Percentiles rank a stretch among this genome's conserved stretches.
phyloP scores from a whole-genome alignment of 2,329 filamentous ascomycete genomes.

The Colletotrichum eleusines region DNA sequence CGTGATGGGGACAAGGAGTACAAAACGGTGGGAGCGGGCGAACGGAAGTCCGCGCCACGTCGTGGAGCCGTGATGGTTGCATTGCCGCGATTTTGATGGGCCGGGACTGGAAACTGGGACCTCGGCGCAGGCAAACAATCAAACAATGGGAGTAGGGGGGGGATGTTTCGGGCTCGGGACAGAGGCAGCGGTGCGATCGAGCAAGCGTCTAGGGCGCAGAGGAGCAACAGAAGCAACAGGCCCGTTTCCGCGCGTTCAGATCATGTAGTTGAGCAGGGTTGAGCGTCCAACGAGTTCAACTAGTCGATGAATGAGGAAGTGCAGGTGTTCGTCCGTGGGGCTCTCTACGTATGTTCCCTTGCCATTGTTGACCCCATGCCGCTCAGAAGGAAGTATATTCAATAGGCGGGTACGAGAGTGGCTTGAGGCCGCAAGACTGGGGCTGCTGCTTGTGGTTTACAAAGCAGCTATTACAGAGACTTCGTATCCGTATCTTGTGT shows the following conservation, averaged over 20 bases:
- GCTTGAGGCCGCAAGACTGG: not conserved
- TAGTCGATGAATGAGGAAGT: not conserved
- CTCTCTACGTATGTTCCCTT: not conserved
- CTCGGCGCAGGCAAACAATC: constrained; percentile 2
- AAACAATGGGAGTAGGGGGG: constrained; percentile 12
- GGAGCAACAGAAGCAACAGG: constrained; percentile 8
- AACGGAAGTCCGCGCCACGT: constrained; percentile 33
- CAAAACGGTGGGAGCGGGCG: constrained; percentile 19
- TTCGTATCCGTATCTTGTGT: too few species aligned
- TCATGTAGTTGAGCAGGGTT: constrained; percentile 14
- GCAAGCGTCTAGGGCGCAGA: constrained; percentile 21
- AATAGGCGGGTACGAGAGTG: not conserved
- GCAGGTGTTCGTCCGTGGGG: constrained; percentile 2
- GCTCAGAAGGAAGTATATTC: not conserved
- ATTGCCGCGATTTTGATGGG: constrained; percentile 1
- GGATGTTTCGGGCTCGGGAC: constrained; percentile 27
- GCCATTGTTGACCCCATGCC: not conserved
- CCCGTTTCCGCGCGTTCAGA: not conserved
- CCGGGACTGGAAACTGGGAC: not conserved
- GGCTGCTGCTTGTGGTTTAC: constrained; percentile 1
- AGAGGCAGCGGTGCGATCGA: not conserved
- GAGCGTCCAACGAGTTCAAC: constrained; percentile 4
- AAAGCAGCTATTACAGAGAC: not conserved
- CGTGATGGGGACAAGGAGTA: constrained; percentile 18
- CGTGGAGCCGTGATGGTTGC: constrained; percentile 2